Conservation (phyloP, 164 flowering plant species). For the Vitis rotundifolia region DNA sequence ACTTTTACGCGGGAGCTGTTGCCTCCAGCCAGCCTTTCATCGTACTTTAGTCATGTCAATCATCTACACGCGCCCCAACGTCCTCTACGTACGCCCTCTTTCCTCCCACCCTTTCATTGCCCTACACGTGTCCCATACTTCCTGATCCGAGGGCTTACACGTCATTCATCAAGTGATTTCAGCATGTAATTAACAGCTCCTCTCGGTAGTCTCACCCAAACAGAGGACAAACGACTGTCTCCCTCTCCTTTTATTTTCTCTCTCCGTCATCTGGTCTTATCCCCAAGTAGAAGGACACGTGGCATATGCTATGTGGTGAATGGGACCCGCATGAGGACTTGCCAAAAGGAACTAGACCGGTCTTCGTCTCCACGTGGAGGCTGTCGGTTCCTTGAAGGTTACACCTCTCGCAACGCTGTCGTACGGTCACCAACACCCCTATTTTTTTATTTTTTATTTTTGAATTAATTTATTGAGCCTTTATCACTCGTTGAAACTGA, state of each 20-base stretch:
- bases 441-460: no score
- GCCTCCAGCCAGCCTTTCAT: slow-evolving; percentile 30
- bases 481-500: no score
- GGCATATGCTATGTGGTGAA: slow-evolving; percentile 13
- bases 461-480: no score
- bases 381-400: slow-evolving; percentile 23
- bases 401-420: slow-evolving; percentile 5
- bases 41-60: slow-evolving; percentile 44
- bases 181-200: no score
- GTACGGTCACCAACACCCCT: slow-evolving; percentile 19
- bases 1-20: slow-evolving; percentile 48
- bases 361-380: slow-evolving; percentile 23
- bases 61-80: slow-evolving; percentile 17
- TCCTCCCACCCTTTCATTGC: background rate
- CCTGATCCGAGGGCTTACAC: background rate
- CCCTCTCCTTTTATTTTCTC: background rate
- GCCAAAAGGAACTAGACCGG: slow-evolving; percentile 45
- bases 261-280: background rate
- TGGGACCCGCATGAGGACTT: slow-evolving; percentile 21
- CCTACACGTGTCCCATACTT: slow-evolving; percentile 3
- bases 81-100: background rate
- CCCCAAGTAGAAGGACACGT: slow-evolving; percentile 14
- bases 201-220: no score
- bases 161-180: no score
- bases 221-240: background rate